Evolutionary conservation across 306 rosid species (phyloP).

Genomic region (Castanea mollissima): DNA sequence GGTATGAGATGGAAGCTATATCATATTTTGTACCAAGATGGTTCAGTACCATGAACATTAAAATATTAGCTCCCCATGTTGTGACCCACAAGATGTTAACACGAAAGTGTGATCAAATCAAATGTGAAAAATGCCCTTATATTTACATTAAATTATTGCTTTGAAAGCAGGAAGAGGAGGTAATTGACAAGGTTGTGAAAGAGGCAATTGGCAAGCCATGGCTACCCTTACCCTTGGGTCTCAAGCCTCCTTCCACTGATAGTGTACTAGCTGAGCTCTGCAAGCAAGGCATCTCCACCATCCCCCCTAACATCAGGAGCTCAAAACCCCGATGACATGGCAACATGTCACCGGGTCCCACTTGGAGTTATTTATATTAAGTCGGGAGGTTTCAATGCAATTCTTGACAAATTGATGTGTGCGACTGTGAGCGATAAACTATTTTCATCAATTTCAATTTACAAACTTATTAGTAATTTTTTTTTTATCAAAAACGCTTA

Average conservation of each 20-base stretch:
- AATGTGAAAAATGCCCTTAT: neutral
- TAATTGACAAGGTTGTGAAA: conserved; percentile 75
- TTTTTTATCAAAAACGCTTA: no score
- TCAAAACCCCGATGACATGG: conserved; percentile 27
- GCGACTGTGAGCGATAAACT: no score
- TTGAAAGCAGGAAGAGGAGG: conserved; percentile 77
- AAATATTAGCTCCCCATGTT: no score
- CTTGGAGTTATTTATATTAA: no score
- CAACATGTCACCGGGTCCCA: neutral
- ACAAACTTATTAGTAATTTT: no score
- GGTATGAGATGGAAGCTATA: neutral
- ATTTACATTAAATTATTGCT: conserved; percentile 2
- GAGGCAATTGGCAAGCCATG: conserved; percentile 96
- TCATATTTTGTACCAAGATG: neutral
- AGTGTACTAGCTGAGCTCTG: conserved; percentile 76
- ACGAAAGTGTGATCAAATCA: no score
- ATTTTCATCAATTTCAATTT: no score
- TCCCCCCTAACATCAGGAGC: conserved; percentile 47
- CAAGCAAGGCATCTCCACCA: conserved; percentile 66
- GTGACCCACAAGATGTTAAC: no score
- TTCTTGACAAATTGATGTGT: neutral
- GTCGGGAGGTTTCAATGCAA: neutral
- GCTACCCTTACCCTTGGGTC: conserved; percentile 89
- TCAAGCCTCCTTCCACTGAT: conserved; percentile 87
- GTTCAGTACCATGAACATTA: no score